Conservation (phyloP, 495 filamentous ascomycete species). For the Aspergillus baeticus region DNA sequence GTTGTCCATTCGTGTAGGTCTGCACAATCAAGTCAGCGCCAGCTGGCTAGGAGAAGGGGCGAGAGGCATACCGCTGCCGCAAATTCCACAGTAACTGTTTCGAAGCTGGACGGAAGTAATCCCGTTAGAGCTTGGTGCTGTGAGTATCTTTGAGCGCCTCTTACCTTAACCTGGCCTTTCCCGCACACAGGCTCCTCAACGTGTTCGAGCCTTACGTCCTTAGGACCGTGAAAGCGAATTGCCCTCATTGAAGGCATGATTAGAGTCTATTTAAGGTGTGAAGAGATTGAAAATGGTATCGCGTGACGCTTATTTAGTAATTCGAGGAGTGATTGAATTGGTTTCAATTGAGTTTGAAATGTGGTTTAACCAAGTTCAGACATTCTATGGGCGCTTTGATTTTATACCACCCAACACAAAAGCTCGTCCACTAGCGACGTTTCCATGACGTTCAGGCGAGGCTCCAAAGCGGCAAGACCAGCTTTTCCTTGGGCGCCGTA, state of each 20-base stretch:
- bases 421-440: neutral
- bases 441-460: conserved; percentile 6
- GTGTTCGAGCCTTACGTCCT: conserved; percentile 37
- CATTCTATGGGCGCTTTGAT: neutral
- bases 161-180: conserved; percentile 40
- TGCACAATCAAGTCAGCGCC: neutral
- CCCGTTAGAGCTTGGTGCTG: neutral
- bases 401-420: neutral
- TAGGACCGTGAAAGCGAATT: conserved; percentile 36
- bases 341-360: neutral
- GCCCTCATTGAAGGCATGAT: conserved; percentile 30
- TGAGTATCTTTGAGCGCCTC: neutral
- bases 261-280: neutral
- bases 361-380: neutral
- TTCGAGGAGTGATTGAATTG: neutral
- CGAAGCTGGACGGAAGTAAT: conserved; percentile 31
- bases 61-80: conserved; percentile 43
- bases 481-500: neutral
- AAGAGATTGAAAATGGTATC: too few relatives aligned
- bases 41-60: neutral
- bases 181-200: conserved; percentile 39
- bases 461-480: neutral
- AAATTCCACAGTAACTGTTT: conserved; percentile 59
- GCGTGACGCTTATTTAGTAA: too few relatives aligned
- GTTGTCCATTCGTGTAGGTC: conserved; percentile 22